phyloP scores from a whole-genome alignment of 345 rosid genomes.

The Arabidopsis arenosa region DNA sequence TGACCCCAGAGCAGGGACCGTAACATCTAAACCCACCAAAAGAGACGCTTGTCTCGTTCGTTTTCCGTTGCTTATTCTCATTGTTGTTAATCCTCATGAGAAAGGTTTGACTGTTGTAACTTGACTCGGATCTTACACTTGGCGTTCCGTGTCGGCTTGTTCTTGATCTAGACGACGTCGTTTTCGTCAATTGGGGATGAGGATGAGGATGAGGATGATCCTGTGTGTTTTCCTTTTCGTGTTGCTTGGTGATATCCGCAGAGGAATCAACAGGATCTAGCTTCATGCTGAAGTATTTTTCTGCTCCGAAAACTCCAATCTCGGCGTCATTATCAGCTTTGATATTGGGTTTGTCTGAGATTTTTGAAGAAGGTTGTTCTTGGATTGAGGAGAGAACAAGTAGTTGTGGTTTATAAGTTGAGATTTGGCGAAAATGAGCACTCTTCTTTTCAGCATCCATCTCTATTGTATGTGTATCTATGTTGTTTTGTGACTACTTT shows the following conservation, averaged over 20 bases:
- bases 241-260: conserved; percentile 32
- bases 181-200: conserved; percentile 52
- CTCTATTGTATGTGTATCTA: conserved; percentile 28
- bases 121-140: conserved; percentile 64
- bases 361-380: conserved; percentile 42
- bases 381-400: conserved; percentile 41
- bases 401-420: conserved; percentile 41
- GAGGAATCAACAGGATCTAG: conserved; percentile 52
- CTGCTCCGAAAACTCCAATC: conserved; percentile 85
- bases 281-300: conserved; percentile 76
- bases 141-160: conserved; percentile 55
- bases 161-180: conserved; percentile 50
- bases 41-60: conserved; percentile 49
- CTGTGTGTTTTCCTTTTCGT: conserved; percentile 36
- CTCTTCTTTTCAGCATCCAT: conserved; percentile 44
- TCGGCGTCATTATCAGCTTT: conserved; percentile 59
- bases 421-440: conserved; percentile 41
- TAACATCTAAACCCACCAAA: conserved; percentile 66
- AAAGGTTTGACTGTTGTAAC: conserved; percentile 70
- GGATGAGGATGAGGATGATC: conserved; percentile 4
- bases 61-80: conserved; percentile 53
- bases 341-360: conserved; percentile 25
- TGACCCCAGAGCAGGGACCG: conserved; percentile 65
- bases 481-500: conserved; percentile 40
- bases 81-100: conserved; percentile 49